These are phyloP conservation scores for Skeletonema grethae DNA, from an alignment of 108 stramenopile genomes.

Conservation along the genomic window DNA sequence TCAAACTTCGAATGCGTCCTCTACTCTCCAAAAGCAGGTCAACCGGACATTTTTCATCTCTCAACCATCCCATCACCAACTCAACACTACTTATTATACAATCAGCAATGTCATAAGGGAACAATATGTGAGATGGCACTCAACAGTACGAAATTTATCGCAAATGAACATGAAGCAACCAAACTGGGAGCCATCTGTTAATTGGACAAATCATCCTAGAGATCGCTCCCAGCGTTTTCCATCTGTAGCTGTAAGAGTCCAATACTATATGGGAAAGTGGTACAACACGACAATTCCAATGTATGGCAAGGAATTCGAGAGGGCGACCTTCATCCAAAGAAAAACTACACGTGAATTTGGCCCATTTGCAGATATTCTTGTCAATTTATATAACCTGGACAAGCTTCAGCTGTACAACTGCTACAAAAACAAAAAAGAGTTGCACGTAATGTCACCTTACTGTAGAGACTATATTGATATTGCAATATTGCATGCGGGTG, in stretches of 20 bases:
- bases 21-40: neutral
- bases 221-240: conserved; percentile 40
- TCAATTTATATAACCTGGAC: conserved; percentile 46
- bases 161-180: conserved; percentile 21
- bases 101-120: conserved; percentile 20
- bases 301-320: conserved; percentile 38
- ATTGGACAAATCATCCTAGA: conserved; percentile 35
- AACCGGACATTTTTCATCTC: neutral
- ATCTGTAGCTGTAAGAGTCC: conserved; percentile 24
- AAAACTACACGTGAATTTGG: conserved; percentile 47
- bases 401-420: conserved; percentile 21
- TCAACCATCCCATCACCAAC: neutral
- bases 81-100: conserved; percentile 5
- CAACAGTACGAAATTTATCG: conserved; percentile 28
- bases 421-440: conserved; percentile 36
- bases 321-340: conserved; percentile 31
- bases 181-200: conserved; percentile 27
- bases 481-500: conserved; percentile 41
- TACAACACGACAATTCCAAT: conserved; percentile 34
- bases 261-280: conserved; percentile 55
- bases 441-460: conserved; percentile 35
- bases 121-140: conserved; percentile 43
- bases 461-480: conserved; percentile 52
- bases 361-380: conserved; percentile 31
- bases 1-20: neutral